Conservation (phyloP, 805 yeast species). For the Lipomyces lipofer region DNA sequence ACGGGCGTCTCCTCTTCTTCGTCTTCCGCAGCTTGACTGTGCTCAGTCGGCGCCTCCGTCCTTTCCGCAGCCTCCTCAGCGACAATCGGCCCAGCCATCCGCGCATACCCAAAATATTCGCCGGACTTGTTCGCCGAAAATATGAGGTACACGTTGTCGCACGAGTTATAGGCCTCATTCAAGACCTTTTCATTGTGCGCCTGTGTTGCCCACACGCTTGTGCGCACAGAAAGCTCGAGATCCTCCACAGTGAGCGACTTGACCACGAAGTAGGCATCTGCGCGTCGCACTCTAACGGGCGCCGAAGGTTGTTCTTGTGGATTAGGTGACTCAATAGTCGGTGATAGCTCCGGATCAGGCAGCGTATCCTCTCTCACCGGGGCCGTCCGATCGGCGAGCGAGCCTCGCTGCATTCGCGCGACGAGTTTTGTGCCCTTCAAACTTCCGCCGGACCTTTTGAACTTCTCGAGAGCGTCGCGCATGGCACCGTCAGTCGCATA, state of each 20-base stretch:
- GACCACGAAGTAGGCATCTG: constrained; percentile 43
- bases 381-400: constrained; percentile 25
- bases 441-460: constrained; percentile 36
- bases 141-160: constrained; percentile 42
- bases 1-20: background rate
- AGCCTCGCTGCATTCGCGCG: constrained; percentile 33
- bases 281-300: background rate
- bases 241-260: constrained; percentile 45
- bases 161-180: constrained; percentile 41
- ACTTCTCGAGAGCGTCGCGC: constrained; percentile 36
- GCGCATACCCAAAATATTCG: constrained; percentile 45
- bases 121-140: constrained; percentile 47
- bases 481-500: constrained; percentile 39
- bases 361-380: constrained; percentile 1
- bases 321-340: background rate
- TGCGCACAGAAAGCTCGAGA: constrained; percentile 39
- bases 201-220: constrained; percentile 46
- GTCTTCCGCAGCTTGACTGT: background rate
- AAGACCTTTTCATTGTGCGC: constrained; percentile 43
- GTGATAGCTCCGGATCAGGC: background rate
- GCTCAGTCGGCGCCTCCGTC: background rate
- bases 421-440: constrained; percentile 41
- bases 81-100: constrained; percentile 39
- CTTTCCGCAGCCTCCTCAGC: constrained; percentile 2
- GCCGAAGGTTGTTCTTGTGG: background rate